Conservation (phyloP, 2,329 filamentous ascomycete genomes). For the Lecanicillium sp. region DNA sequence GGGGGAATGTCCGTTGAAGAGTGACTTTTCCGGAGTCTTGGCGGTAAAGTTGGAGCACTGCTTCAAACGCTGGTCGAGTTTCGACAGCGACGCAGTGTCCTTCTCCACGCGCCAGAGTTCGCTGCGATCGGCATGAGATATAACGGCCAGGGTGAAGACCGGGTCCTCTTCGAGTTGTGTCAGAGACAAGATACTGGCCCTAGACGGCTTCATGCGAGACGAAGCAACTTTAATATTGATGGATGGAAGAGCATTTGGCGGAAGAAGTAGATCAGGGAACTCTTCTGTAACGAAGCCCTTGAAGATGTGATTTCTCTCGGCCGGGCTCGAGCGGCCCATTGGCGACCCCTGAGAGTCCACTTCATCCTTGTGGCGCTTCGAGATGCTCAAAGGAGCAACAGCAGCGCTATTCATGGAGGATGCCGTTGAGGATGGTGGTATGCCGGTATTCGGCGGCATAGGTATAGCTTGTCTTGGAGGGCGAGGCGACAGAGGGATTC, state of each 20-base stretch:
- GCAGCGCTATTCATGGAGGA: constrained; percentile 8
- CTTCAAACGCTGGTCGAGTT: constrained; percentile 75
- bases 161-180: constrained; percentile 83
- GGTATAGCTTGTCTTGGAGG: constrained; percentile 67
- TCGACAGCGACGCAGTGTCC: constrained; percentile 71
- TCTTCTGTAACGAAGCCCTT: constrained; percentile 77
- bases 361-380: constrained; percentile 7
- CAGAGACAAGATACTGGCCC: constrained; percentile 73
- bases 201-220: constrained; percentile 87
- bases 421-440: constrained; percentile 46
- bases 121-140: constrained; percentile 64
- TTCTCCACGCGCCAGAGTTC: constrained; percentile 96
- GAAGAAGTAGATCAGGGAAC: constrained; percentile 75
- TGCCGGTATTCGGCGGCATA: constrained; percentile 57
- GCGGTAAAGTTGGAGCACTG: constrained; percentile 64
- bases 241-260: constrained; percentile 80
- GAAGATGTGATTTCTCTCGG: constrained; percentile 52
- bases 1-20: constrained; percentile 90
- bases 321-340: constrained; percentile 26
- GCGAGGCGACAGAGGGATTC: constrained; percentile 59
- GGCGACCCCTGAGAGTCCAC: constrained; percentile 27
- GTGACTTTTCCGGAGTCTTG: constrained; percentile 71
- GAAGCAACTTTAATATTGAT: constrained; percentile 85
- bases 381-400: constrained; percentile 4
- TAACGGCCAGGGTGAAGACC: constrained; percentile 84